Conservation (phyloP, 129 eudicot species). For the Chrysanthemum seticuspe region DNA sequence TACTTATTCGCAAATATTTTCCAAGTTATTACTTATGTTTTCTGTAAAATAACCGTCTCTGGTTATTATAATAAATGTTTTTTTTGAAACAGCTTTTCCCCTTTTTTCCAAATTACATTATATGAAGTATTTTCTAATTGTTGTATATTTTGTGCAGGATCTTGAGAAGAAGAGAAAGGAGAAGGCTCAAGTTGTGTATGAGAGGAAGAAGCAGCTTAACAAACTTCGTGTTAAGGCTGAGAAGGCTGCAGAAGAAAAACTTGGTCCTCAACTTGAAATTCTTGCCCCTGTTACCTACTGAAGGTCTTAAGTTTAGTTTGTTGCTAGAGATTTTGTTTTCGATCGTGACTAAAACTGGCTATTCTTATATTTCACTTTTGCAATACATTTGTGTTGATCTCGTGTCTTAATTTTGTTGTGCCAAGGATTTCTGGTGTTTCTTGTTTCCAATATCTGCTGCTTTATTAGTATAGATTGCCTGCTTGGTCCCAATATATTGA, state of each 20-base stretch:
- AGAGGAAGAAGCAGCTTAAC: constrained; percentile 37
- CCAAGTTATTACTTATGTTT: no score
- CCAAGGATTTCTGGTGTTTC: not conserved
- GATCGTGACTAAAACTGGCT: constrained; percentile 10
- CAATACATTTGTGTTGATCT: constrained; percentile 31
- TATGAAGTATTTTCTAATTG: not conserved
- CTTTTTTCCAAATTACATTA: no score
- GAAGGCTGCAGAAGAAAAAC: constrained; percentile 73
- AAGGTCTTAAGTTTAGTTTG: constrained; percentile 27
- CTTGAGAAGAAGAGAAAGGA: constrained; percentile 89
- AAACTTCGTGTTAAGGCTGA: constrained; percentile 69
- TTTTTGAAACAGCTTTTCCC: no score
- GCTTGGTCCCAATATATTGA: not conserved
- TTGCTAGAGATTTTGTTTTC: constrained; percentile 22
- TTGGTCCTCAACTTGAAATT: constrained; percentile 68
- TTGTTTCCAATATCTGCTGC: not conserved
- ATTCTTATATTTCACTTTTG: constrained; percentile 27
- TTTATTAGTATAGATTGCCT: not conserved
- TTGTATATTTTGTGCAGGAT: constrained; percentile 41
- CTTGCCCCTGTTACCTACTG: constrained; percentile 71
- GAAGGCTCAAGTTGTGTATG: constrained; percentile 50
- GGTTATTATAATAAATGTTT: no score
- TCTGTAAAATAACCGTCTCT: no score
- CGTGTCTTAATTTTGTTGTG: constrained; percentile 16
- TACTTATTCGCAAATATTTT: no score